Percentiles rank a stretch among this genome's conserved stretches.
phyloP scores from a whole-genome alignment of 257 asterid species.

The Fraxinus americana region DNA sequence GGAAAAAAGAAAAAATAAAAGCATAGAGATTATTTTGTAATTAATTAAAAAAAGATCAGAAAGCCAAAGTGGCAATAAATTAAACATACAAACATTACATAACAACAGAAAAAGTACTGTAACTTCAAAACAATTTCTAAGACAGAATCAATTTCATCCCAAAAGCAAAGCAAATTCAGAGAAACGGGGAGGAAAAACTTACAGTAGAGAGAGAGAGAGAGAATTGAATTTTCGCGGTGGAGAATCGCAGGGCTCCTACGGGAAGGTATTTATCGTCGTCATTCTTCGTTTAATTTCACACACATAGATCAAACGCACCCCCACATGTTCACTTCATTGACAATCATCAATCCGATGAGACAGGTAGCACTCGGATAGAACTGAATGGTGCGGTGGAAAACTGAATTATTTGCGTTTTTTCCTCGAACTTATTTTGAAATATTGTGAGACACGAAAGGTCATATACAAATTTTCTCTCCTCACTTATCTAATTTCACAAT shows the following conservation, averaged over 20 bases:
- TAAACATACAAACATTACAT: background rate
- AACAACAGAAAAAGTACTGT: background rate
- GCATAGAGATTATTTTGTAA: background rate
- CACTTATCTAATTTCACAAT: too few relatives aligned
- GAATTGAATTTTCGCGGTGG: background rate
- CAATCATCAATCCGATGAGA: too few relatives aligned
- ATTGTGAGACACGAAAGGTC: too few relatives aligned
- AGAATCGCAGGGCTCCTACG: background rate
- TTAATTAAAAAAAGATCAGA: too few relatives aligned
- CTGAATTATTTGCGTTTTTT: too few relatives aligned
- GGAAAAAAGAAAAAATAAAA: too few relatives aligned
- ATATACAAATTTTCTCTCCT: too few relatives aligned
- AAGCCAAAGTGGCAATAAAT: background rate
- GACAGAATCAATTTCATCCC: background rate
- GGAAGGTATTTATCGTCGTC: background rate
- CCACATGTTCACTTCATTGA: too few relatives aligned
- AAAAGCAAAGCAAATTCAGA: background rate
- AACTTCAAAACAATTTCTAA: background rate
- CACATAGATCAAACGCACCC: background rate
- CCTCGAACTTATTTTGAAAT: too few relatives aligned
- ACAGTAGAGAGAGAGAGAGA: background rate
- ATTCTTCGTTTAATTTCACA: background rate
- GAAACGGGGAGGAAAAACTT: background rate
- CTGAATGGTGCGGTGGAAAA: too few relatives aligned
- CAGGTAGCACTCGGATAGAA: too few relatives aligned